phyloP scores from a whole-genome alignment of 2,329 filamentous ascomycete species.

The Xylaria digitata region DNA sequence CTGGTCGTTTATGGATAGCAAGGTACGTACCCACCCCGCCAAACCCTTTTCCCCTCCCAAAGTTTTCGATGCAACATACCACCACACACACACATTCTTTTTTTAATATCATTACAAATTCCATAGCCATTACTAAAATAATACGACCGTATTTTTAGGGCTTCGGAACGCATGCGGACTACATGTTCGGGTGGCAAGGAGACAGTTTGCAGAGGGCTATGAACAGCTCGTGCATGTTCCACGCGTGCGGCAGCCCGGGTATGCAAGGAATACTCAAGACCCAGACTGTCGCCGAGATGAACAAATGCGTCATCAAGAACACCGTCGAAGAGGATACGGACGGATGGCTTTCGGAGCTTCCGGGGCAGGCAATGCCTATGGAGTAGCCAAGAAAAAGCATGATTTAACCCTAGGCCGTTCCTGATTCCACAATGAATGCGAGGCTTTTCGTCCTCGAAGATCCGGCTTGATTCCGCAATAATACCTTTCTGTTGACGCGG shows the following conservation, averaged over 20 bases:
- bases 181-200: slow-evolving; percentile 54
- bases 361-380: slow-evolving; percentile 31
- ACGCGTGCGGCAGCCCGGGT: slow-evolving; percentile 42
- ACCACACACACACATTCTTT: too few relatives aligned
- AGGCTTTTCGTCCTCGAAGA: not conserved
- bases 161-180: slow-evolving; percentile 55
- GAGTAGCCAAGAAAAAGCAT: not conserved
- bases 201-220: slow-evolving; percentile 51
- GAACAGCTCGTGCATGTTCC: slow-evolving; percentile 48
- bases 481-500: not conserved
- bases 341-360: slow-evolving; percentile 33
- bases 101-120: too few relatives aligned
- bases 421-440: not conserved
- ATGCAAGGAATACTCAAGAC: slow-evolving; percentile 33
- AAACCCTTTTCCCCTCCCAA: too few relatives aligned
- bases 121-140: too few relatives aligned
- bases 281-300: slow-evolving; percentile 35
- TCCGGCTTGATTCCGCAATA: not conserved
- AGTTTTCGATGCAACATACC: too few relatives aligned
- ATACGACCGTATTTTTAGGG: too few relatives aligned
- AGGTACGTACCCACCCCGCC: too few relatives aligned
- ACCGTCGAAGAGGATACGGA: slow-evolving; percentile 28
- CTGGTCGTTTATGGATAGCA: slow-evolving; percentile 47
- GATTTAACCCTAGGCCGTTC: not conserved
- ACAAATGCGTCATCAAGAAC: slow-evolving; percentile 23